Conservation (phyloP, 148 eudicot genomes). For the Diospyros kaki region DNA sequence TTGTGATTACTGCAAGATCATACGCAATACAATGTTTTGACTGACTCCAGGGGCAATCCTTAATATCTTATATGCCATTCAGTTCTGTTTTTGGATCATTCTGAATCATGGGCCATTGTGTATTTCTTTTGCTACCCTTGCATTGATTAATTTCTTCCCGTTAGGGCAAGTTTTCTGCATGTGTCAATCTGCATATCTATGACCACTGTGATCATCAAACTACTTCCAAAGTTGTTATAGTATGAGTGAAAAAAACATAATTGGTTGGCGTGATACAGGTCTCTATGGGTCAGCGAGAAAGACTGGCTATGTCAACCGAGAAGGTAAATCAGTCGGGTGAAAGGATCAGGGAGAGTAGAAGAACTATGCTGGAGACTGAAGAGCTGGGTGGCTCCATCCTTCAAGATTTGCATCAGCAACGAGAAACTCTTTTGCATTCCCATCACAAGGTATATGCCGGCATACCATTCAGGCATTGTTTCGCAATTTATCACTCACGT, state of each 20-base stretch:
- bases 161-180: background rate
- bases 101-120: background rate
- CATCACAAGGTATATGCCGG: constrained; percentile 45
- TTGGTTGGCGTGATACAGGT: constrained; percentile 32
- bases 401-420: constrained; percentile 81
- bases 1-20: no score
- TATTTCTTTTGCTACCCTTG: background rate
- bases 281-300: constrained; percentile 72
- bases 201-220: no score
- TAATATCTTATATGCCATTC: background rate
- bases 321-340: constrained; percentile 75
- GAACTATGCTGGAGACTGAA: constrained; percentile 83
- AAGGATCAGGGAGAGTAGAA: constrained; percentile 76
- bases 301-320: constrained; percentile 78
- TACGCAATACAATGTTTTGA: background rate
- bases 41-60: background rate
- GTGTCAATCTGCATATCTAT: background rate
- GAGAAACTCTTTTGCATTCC: constrained; percentile 64
- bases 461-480: background rate
- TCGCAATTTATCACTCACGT: background rate
- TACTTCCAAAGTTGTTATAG: background rate
- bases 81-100: background rate
- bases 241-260: background rate
- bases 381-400: constrained; percentile 82
- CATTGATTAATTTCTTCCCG: background rate